Conservation (phyloP, 257 asterid species). For the Agastache rugosa region DNA sequence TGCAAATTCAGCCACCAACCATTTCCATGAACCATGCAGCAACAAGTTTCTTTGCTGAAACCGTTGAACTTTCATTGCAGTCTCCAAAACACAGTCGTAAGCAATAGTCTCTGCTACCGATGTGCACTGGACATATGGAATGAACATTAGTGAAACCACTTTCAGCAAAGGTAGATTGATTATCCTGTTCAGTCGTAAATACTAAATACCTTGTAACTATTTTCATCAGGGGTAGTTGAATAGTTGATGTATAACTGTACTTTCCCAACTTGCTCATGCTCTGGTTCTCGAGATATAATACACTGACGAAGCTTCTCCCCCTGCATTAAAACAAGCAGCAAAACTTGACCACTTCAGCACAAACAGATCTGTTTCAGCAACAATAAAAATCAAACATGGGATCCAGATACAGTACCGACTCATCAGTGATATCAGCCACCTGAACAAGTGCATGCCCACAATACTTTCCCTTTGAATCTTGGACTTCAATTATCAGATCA, state of each 20-base stretch:
- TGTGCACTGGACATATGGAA: slow-evolving; percentile 57
- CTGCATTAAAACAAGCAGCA: slow-evolving; percentile 48
- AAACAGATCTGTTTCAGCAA: slow-evolving; percentile 12
- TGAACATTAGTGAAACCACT: slow-evolving; percentile 23
- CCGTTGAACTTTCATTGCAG: slow-evolving; percentile 88
- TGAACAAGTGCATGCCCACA: slow-evolving; percentile 88
- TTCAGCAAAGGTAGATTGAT: background rate
- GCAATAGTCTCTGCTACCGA: slow-evolving; percentile 93
- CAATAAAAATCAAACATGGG: slow-evolving; percentile 10
- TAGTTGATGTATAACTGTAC: slow-evolving; percentile 74
- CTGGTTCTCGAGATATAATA: slow-evolving; percentile 82
- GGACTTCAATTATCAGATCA: slow-evolving; percentile 78
- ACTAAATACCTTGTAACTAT: slow-evolving; percentile 73
- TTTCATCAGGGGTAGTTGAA: slow-evolving; percentile 75
- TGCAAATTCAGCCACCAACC: slow-evolving; percentile 90
- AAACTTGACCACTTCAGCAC: slow-evolving; percentile 26
- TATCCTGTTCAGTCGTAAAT: slow-evolving; percentile 5
- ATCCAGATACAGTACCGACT: slow-evolving; percentile 60
- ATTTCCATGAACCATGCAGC: slow-evolving; percentile 85
- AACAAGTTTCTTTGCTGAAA: slow-evolving; percentile 84
- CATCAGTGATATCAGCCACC: slow-evolving; percentile 93
- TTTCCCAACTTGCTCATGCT: slow-evolving; percentile 93
- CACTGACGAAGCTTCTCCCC: slow-evolving; percentile 90
- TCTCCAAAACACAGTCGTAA: slow-evolving; percentile 85
- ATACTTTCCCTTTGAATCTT: slow-evolving; percentile 79